Base-by-base conservation (phyloP, 2,329 filamentous ascomycete genomes). In the Fusarium sp. region DNA sequence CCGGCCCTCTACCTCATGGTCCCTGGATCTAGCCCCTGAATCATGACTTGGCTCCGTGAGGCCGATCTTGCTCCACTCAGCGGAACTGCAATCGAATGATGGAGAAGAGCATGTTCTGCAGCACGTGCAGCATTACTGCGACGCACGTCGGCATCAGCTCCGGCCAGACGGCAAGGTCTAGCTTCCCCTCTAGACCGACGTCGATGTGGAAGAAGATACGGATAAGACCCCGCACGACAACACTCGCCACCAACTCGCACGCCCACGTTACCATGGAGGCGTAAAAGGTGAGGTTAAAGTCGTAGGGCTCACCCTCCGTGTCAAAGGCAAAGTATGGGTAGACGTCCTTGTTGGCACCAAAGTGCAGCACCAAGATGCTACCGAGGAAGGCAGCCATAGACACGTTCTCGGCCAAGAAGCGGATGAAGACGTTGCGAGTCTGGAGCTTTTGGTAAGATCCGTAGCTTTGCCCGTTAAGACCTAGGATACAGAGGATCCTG, bases 81-180 rank as follows among this genome's bases (percentile, higher is more conserved):
- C 78, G 81, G 71, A 91, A 91, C 68, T 87, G 84, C 74, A 91
- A 79, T 68, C 89, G 84, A 34, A 90, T 86, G 73, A 91, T 91
- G 49, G 87, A 89, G 79, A 91, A 91, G 61, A 91, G 78, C 89
- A 91, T 91, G 76, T 91, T 91, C 79, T 91, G 89, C 78, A 91
- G 75, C 55, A 91, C 89, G 73, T 91, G 89, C 76, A 91, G 80
- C 81, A 87, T 88, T 20, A 90, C 89, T 20, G 86, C 87, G 18
- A 89, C 86, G 59, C 86, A 87, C 3, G 89, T 90, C 16, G 89
- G 89, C 73, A 91, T 78, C 73, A 91, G 78, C 80, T 91, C 89
- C 2, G 89, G 89, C 87, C 89, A 91, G 60, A 87, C 85, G 6
- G 84, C 85, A 70, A 91, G 80, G 77, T 91, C 89, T 65, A 86